Base-by-base conservation (phyloP, 352 stramenopile genomes). In the Globisporangium cystogenes region DNA sequence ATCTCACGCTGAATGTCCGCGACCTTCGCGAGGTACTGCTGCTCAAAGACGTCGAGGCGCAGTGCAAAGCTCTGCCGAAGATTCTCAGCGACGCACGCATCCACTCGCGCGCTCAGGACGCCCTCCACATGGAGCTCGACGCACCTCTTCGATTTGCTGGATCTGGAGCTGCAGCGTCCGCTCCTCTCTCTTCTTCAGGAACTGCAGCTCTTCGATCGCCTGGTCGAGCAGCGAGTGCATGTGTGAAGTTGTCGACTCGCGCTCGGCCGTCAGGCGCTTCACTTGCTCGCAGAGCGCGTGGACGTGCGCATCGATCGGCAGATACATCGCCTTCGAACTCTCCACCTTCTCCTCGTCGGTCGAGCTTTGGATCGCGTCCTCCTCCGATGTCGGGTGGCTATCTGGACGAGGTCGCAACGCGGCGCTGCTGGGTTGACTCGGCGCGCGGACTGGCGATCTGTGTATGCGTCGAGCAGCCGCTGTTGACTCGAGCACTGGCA, bases 41-140 rank as follows among this genome's bases (percentile, higher is more conserved):
- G 74, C 53, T 86, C 72, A 45, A 89, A 80, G 14, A 85, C 54
- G 40, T 86, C 66, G 15, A 89, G 59, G 2, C 70, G 77, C 24
- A 85, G 62, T 0, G 69, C 37, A 45, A 76, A 87, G 55, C 67
- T 78, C 73, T 87, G 33, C 4, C 29, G 12, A 43, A 39, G 14
- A 4, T 35, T 12, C 7, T 39, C 33, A 39, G 33, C 14, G 33
- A 12, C 33, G 18, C 33, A 18, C 33, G 33, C 14, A 6, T 39
- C 33, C n/a, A n/a, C n/a, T n/a, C n/a, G n/a, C n/a, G n/a, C n/a
- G n/a, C n/a, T n/a, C n/a, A n/a, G n/a, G n/a, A n/a, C n/a, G n/a
- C n/a, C n/a, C n/a, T n/a, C n/a, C n/a, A n/a, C n/a, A 18, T 4
- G 12, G 15, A 26, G 14, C 26, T 18, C 11, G 0, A 48, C n/a